Evolutionary conservation across 192 early-diverging fungal species (phyloP).

Genomic region (Umbelopsis ramanniana): DNA sequence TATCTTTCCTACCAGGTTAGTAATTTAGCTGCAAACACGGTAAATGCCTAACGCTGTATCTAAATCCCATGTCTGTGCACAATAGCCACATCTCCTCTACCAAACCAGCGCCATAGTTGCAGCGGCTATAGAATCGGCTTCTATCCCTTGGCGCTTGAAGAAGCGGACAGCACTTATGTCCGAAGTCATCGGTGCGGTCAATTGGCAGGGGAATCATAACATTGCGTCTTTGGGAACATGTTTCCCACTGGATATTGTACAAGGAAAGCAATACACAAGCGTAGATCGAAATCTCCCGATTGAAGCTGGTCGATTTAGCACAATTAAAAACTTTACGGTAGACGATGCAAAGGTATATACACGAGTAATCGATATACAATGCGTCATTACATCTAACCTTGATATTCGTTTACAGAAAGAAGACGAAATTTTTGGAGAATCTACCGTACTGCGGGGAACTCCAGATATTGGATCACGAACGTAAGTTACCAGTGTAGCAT

Average conservation of each 20-base stretch:
- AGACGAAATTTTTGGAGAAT: background rate
- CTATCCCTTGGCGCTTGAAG: constrained; percentile 49
- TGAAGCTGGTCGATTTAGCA: background rate
- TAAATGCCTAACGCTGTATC: background rate
- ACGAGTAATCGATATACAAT: background rate
- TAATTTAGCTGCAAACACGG: constrained; percentile 35
- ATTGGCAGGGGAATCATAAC: constrained; percentile 51
- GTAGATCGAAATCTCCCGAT: background rate
- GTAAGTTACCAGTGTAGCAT: background rate
- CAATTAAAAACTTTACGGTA: background rate
- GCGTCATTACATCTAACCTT: background rate
- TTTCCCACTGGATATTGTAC: constrained; percentile 33
- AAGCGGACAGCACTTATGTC: constrained; percentile 32
- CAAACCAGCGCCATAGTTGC: constrained; percentile 61
- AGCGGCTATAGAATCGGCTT: constrained; percentile 53
- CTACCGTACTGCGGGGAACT: background rate
- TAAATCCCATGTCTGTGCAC: background rate
- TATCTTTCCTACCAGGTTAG: constrained; percentile 36
- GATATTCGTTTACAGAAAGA: background rate
- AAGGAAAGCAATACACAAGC: background rate
- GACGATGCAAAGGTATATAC: constrained; percentile 1
- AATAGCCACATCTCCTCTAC: constrained; percentile 44
- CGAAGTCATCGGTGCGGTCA: constrained; percentile 42
- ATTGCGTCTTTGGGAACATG: constrained; percentile 40
- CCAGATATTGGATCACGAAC: background rate